Conservation (phyloP, 2,329 filamentous ascomycete species). For the Penicillium sp. region DNA sequence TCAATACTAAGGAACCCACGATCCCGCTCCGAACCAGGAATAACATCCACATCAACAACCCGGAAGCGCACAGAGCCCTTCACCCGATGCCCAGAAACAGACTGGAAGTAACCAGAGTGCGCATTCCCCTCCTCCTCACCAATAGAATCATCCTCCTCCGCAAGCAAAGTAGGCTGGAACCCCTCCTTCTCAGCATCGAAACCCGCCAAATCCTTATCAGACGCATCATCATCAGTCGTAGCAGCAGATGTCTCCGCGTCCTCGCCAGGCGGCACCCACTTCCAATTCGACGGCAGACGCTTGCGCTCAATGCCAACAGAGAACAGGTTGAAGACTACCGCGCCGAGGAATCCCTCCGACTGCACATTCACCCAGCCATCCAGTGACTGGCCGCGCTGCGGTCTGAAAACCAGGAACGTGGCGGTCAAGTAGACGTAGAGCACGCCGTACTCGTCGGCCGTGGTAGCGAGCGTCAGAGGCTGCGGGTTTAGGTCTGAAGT, state of each 20-base stretch:
- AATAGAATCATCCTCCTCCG: slow-evolving; percentile 33
- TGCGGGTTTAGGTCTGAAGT: slow-evolving; percentile 32
- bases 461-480: slow-evolving; percentile 41
- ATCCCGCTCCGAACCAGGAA: slow-evolving; percentile 64
- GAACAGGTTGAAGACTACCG: slow-evolving; percentile 88
- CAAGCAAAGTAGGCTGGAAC: slow-evolving; percentile 38
- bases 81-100: slow-evolving; percentile 65
- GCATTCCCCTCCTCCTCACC: slow-evolving; percentile 51
- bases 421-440: slow-evolving; percentile 85
- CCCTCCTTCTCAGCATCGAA: slow-evolving; percentile 41
- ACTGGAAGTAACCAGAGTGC: slow-evolving; percentile 68
- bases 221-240: slow-evolving; percentile 30
- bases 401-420: slow-evolving; percentile 79
- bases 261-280: slow-evolving; percentile 64
- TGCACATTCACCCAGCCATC: slow-evolving; percentile 81
- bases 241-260: slow-evolving; percentile 23
- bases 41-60: slow-evolving; percentile 74
- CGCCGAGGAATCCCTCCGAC: slow-evolving; percentile 81
- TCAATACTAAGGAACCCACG: slow-evolving; percentile 80
- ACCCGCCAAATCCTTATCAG: slow-evolving; percentile 12
- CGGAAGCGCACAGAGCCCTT: slow-evolving; percentile 69
- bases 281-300: slow-evolving; percentile 73
- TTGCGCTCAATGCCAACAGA: slow-evolving; percentile 79
- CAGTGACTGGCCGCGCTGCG: slow-evolving; percentile 67
- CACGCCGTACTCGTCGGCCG: slow-evolving; percentile 76